phyloP scores from a whole-genome alignment of 371 early-diverging fungal genomes.

The Rhizopus arrhizus region DNA sequence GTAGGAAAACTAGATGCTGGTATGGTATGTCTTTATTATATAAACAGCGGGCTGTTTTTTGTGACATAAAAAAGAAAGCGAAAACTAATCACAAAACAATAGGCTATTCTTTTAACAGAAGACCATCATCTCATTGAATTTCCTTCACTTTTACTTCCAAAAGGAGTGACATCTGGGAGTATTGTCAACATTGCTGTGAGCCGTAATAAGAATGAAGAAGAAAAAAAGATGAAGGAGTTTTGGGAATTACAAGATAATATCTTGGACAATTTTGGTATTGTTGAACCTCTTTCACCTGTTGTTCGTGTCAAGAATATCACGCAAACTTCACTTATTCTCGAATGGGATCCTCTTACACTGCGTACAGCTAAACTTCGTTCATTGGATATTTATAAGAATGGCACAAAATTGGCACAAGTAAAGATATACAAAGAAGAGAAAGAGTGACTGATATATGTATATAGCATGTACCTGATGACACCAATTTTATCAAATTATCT shows the following conservation, averaged over 20 bases:
- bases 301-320: slow-evolving; percentile 80
- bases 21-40: slow-evolving; percentile 51
- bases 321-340: slow-evolving; percentile 86
- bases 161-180: slow-evolving; percentile 89
- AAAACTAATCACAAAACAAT: neutral
- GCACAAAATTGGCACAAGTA: slow-evolving; percentile 54
- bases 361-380: slow-evolving; percentile 79
- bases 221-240: slow-evolving; percentile 79
- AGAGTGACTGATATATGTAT: neutral
- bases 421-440: slow-evolving; percentile 20
- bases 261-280: slow-evolving; percentile 74
- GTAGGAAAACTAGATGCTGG: slow-evolving; percentile 93
- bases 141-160: slow-evolving; percentile 93
- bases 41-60: no score
- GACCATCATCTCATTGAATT: slow-evolving; percentile 98
- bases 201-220: slow-evolving; percentile 85
- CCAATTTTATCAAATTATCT: slow-evolving; percentile 76
- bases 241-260: slow-evolving; percentile 85
- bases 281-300: slow-evolving; percentile 77
- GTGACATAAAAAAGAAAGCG: neutral
- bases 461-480: slow-evolving; percentile 57
- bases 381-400: slow-evolving; percentile 86
- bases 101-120: slow-evolving; percentile 90
- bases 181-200: slow-evolving; percentile 92
- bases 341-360: slow-evolving; percentile 87